Conservation (phyloP, 164 flowering plant species). For the Pachysandra terminalis region DNA sequence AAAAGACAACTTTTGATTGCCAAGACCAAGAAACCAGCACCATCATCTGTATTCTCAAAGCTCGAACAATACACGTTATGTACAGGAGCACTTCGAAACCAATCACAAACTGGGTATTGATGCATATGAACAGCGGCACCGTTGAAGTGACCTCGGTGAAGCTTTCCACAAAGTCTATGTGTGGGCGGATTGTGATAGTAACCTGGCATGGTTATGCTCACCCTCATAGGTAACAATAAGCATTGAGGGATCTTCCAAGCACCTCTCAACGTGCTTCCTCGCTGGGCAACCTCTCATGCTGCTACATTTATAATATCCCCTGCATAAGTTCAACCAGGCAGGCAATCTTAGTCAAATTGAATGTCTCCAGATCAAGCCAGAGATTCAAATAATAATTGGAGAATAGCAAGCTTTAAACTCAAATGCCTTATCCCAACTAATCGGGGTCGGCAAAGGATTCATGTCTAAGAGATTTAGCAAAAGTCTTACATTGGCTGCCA, state of each 20-base stretch:
- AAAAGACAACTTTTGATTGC: conserved; percentile 12
- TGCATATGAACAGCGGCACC: conserved; percentile 1
- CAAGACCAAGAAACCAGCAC: conserved; percentile 25
- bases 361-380: neutral
- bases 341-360: neutral
- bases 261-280: conserved; percentile 93
- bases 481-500: no score
- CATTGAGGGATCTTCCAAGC: conserved; percentile 87
- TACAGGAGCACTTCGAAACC: conserved; percentile 41
- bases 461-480: no score
- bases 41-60: conserved; percentile 15
- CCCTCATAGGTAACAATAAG: conserved; percentile 90
- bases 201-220: conserved; percentile 80
- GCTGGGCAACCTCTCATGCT: conserved; percentile 96
- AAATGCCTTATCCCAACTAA: no score
- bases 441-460: no score
- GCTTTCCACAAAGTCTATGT: conserved; percentile 26
- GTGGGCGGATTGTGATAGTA: conserved; percentile 59
- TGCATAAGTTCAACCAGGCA: conserved; percentile 29
- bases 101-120: conserved; percentile 12
- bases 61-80: conserved; percentile 34
- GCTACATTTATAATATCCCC: conserved; percentile 96
- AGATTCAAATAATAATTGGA: neutral
- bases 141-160: conserved; percentile 13
- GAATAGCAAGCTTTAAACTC: no score